These are phyloP conservation scores for Patellifolia procumbens DNA, from an alignment of 179 eudicot species.

Conservation along the genomic window DNA sequence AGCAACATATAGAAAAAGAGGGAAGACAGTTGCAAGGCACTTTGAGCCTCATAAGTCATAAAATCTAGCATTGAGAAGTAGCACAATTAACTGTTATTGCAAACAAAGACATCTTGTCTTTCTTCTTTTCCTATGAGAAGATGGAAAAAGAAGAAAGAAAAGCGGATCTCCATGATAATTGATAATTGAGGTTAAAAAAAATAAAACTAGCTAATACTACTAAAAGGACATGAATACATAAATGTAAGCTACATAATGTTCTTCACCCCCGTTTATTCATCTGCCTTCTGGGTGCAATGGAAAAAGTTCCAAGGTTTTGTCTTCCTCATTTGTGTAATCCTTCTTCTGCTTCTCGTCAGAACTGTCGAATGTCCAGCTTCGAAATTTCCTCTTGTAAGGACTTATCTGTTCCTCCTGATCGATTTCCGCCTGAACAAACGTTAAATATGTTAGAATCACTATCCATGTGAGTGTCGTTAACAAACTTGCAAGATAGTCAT, in stretches of 20 bases:
- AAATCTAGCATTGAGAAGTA: constrained; percentile 21
- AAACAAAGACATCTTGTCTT: constrained; percentile 44
- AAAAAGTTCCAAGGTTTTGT: constrained; percentile 73
- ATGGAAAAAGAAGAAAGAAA: constrained; percentile 42
- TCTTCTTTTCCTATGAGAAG: constrained; percentile 45
- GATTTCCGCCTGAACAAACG: constrained; percentile 32
- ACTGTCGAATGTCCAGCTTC: constrained; percentile 52
- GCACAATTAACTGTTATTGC: constrained; percentile 19
- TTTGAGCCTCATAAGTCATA: constrained; percentile 2
- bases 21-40: constrained; percentile 29
- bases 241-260: constrained; percentile 1
- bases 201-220: not conserved
- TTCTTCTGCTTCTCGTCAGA: constrained; percentile 25
- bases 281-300: constrained; percentile 82
- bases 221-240: not conserved
- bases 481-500: not conserved
- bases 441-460: not conserved
- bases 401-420: constrained; percentile 37
- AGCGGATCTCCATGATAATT: constrained; percentile 26
- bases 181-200: not conserved
- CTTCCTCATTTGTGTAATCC: constrained; percentile 35
- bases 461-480: not conserved
- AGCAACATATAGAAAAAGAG: constrained; percentile 4
- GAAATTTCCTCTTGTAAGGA: constrained; percentile 65
- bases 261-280: constrained; percentile 13